These are phyloP conservation scores for Euphorbia peplus DNA, from an alignment of 345 rosid genomes.

Conservation along the genomic window DNA sequence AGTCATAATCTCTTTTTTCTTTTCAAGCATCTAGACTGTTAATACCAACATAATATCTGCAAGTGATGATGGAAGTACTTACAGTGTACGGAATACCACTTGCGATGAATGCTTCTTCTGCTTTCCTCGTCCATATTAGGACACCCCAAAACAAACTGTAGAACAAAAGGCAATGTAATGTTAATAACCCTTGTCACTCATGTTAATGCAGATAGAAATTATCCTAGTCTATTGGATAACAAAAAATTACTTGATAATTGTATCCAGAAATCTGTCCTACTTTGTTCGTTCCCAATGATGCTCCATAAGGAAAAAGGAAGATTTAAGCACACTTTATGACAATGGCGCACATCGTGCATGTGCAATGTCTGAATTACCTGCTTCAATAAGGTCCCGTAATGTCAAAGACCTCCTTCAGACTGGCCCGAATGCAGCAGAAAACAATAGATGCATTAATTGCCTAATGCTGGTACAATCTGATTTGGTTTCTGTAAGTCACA, in stretches of 20 bases:
- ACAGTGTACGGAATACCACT: conserved; percentile 94
- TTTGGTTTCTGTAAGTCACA: conserved; percentile 83
- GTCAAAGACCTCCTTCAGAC: conserved; percentile 89
- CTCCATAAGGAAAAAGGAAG: conserved; percentile 39
- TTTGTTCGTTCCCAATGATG: conserved; percentile 95
- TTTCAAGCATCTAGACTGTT: no score
- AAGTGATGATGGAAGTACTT: conserved; percentile 27
- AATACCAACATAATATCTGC: no score
- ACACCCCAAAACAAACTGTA: conserved; percentile 95
- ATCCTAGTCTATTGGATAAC: neutral
- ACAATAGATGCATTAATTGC: conserved; percentile 82
- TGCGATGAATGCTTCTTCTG: conserved; percentile 87
- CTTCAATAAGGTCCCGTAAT: conserved; percentile 79
- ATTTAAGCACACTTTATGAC: conserved; percentile 2
- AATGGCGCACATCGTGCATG: neutral
- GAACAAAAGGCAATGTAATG: conserved; percentile 9
- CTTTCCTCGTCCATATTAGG: conserved; percentile 89
- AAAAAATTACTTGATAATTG: conserved; percentile 73
- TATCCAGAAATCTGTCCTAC: conserved; percentile 93
- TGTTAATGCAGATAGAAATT: neutral
- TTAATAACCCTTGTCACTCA: conserved; percentile 9
- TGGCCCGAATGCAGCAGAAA: conserved; percentile 91
- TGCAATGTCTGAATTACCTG: conserved; percentile 48
- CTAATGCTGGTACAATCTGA: conserved; percentile 63
- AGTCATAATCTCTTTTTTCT: no score